phyloP scores from a whole-genome alignment of 2,329 filamentous ascomycete genomes.

The Ascomycota sp. region DNA sequence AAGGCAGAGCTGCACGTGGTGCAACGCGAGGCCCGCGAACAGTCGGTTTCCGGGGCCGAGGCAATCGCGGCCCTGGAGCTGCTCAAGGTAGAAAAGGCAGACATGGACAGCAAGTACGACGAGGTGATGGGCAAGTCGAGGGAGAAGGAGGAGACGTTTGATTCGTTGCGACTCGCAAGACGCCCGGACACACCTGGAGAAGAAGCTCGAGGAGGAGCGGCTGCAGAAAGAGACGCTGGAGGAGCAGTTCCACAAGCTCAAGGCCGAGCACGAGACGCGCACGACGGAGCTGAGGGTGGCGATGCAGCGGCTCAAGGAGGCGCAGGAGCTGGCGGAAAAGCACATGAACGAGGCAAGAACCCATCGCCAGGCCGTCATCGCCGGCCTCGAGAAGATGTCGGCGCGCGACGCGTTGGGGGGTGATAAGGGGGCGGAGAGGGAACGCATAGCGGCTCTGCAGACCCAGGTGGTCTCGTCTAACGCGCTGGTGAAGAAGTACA shows the following conservation, averaged over 20 bases:
- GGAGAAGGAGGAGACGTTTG: slow-evolving; percentile 51
- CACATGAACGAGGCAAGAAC: slow-evolving; percentile 73
- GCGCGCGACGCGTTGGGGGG: slow-evolving; percentile 28
- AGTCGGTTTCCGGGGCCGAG: slow-evolving; percentile 58
- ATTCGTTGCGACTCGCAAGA: slow-evolving; percentile 56
- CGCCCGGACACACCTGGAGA: slow-evolving; percentile 57
- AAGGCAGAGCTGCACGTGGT: slow-evolving; percentile 68
- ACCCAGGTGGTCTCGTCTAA: slow-evolving; percentile 63
- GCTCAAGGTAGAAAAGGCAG: slow-evolving; percentile 69
- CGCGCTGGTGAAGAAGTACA: slow-evolving; percentile 66
- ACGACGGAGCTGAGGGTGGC: slow-evolving; percentile 57
- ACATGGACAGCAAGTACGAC: slow-evolving; percentile 48
- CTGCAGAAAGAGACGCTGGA: slow-evolving; percentile 56
- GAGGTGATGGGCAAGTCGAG: slow-evolving; percentile 45
- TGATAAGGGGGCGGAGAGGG: slow-evolving; percentile 27
- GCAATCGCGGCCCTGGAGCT: slow-evolving; percentile 55
- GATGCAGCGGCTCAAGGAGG: slow-evolving; percentile 57
- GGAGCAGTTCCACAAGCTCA: slow-evolving; percentile 53
- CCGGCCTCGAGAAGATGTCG: slow-evolving; percentile 58
- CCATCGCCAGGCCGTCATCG: slow-evolving; percentile 64
- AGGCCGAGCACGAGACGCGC: slow-evolving; percentile 63
- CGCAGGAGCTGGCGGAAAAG: slow-evolving; percentile 73
- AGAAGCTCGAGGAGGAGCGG: slow-evolving; percentile 68
- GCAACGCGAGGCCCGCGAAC: slow-evolving; percentile 61
- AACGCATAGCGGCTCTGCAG: slow-evolving; percentile 55